A percentile compares a stretch with the other conserved stretches of the same genome.
Conservation (phyloP, 371 early-diverging fungal species). For the Apophysomyces sp. region DNA sequence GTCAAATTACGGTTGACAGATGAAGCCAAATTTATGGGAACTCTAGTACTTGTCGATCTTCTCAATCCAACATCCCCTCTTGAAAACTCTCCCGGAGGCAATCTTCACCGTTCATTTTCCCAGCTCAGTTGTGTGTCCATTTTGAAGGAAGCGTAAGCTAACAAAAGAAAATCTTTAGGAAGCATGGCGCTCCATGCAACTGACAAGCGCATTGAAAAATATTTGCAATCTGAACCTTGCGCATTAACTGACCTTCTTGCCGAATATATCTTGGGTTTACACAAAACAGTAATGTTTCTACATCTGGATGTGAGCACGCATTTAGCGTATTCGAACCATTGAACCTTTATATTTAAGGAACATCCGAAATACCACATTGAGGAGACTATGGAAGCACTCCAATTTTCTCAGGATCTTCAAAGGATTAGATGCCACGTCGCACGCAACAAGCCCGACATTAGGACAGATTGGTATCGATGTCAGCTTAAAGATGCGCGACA, state of each 20-base stretch:
- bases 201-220: not conserved
- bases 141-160: not conserved
- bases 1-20: slow-evolving; percentile 13
- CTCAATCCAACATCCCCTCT: slow-evolving; percentile 5
- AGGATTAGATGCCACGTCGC: not conserved
- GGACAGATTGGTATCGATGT: slow-evolving; percentile 5
- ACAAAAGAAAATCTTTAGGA: not conserved
- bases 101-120: slow-evolving; percentile 10
- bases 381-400: slow-evolving; percentile 8
- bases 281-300: slow-evolving; percentile 6
- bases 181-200: not conserved
- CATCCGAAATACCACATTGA: not conserved
- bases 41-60: slow-evolving; percentile 10
- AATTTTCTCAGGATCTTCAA: slow-evolving; percentile 6
- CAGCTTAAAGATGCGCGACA: not conserved
- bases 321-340: not conserved
- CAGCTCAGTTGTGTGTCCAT: slow-evolving; percentile 3
- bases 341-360: not conserved
- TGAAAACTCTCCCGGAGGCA: not conserved
- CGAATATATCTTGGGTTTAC: slow-evolving; percentile 7
- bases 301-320: slow-evolving; percentile 10
- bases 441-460: slow-evolving; percentile 10
- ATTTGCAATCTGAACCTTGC: not conserved
- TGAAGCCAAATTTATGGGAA: slow-evolving; percentile 10
- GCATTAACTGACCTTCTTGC: slow-evolving; percentile 4